Percentiles rank a stretch among this genome's conserved stretches.
These are phyloP conservation scores for Williopsis jadinii DNA, from an alignment of 1,139 yeast species.

Conservation along the genomic window DNA sequence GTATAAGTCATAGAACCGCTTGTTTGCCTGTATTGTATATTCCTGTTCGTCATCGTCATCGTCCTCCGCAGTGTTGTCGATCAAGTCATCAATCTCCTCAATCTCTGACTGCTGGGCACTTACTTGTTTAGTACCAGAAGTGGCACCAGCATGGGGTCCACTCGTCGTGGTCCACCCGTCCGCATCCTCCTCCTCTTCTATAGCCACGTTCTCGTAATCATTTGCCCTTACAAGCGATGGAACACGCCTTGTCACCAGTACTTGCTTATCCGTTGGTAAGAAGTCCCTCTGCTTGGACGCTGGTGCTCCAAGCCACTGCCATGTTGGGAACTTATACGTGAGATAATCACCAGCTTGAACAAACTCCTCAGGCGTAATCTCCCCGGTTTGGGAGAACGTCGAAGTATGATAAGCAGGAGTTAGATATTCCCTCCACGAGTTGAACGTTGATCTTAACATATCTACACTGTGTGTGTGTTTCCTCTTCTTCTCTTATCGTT, in stretches of 20 bases:
- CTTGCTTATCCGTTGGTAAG: slow-evolving; percentile 82
- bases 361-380: slow-evolving; percentile 90
- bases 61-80: slow-evolving; percentile 35
- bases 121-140: slow-evolving; percentile 5
- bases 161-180: slow-evolving; percentile 50
- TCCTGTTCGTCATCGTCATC: slow-evolving; percentile 28
- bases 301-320: slow-evolving; percentile 87
- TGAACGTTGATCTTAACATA: slow-evolving; percentile 62
- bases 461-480: slow-evolving; percentile 4
- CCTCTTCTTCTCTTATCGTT: background rate
- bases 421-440: slow-evolving; percentile 82
- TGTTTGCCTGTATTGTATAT: slow-evolving; percentile 31
- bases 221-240: slow-evolving; percentile 77
- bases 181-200: slow-evolving; percentile 32
- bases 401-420: slow-evolving; percentile 86
- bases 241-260: slow-evolving; percentile 78
- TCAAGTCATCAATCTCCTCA: slow-evolving; percentile 24
- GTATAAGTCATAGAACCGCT: slow-evolving; percentile 78
- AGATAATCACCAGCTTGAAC: slow-evolving; percentile 90
- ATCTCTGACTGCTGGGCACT: slow-evolving; percentile 25
- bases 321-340: slow-evolving; percentile 88
- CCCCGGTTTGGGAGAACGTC: slow-evolving; percentile 79
- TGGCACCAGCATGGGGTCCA: slow-evolving; percentile 11
- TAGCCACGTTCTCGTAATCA: slow-evolving; percentile 40
- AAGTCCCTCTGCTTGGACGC: slow-evolving; percentile 55